Evolutionary conservation across 345 rosid species (phyloP).

Genomic region (Combretum micranthum): DNA sequence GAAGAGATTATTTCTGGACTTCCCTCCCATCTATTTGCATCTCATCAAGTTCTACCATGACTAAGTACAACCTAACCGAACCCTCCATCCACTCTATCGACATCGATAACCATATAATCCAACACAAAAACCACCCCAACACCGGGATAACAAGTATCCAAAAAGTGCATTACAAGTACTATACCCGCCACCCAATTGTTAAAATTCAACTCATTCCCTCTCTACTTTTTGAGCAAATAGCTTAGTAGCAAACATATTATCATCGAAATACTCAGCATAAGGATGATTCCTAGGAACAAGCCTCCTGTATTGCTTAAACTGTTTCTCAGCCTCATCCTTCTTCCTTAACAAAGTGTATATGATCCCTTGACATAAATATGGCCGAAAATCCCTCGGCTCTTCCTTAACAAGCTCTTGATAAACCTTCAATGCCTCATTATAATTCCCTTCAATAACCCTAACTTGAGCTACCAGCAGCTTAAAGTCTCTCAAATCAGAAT

Average conservation of each 20-base stretch:
- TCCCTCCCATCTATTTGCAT: no score
- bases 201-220: slow-evolving; percentile 32
- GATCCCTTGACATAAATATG: slow-evolving; percentile 84
- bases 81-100: no score
- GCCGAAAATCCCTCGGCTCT: slow-evolving; percentile 92
- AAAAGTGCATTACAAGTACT: no score
- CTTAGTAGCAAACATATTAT: slow-evolving; percentile 66
- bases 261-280: slow-evolving; percentile 64
- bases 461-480: slow-evolving; percentile 76
- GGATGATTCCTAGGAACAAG: slow-evolving; percentile 90
- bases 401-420: slow-evolving; percentile 77
- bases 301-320: slow-evolving; percentile 66
- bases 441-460: slow-evolving; percentile 59
- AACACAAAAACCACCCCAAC: not conserved
- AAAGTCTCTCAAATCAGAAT: slow-evolving; percentile 61
- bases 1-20: no score
- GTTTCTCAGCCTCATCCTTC: slow-evolving; percentile 77
- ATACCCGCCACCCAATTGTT: slow-evolving; percentile 18
- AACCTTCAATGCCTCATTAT: slow-evolving; percentile 63
- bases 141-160: no score
- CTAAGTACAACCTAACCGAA: no score
- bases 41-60: no score
- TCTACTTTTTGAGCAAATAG: slow-evolving; percentile 53
- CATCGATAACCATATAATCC: no score
- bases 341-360: slow-evolving; percentile 66